Evolutionary conservation across 768 basidiomycete genomes (phyloP).

Genomic region (Chalciporus chontae): DNA sequence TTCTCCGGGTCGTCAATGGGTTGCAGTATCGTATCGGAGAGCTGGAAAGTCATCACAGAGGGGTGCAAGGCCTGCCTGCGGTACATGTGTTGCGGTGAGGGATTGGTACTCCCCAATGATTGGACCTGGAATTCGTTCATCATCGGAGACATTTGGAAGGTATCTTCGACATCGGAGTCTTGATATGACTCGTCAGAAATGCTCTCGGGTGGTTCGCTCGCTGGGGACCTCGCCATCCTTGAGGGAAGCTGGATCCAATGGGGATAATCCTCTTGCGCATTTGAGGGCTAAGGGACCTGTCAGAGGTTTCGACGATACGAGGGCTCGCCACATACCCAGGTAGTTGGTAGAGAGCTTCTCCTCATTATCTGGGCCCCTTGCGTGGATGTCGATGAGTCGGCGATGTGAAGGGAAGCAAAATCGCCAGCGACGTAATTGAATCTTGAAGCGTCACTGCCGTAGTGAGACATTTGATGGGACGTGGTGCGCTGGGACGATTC

Average conservation of each 20-base stretch:
- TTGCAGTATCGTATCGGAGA: conserved; percentile 21
- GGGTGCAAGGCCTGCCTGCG: conserved; percentile 19
- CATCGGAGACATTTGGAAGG: conserved; percentile 29
- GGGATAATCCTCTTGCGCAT: conserved; percentile 12
- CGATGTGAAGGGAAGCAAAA: conserved; percentile 9
- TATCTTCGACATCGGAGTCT: conserved; percentile 28
- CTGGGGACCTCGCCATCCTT: conserved; percentile 22
- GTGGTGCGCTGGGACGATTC: conserved; percentile 32
- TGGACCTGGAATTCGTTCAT: conserved; percentile 30
- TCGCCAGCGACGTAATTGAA: conserved; percentile 12
- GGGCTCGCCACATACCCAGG: conserved; percentile 21
- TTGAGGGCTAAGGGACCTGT: conserved; percentile 19
- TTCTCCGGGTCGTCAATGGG: conserved; percentile 29
- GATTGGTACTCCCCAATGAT: conserved; percentile 9
- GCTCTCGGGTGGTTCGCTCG: conserved; percentile 29
- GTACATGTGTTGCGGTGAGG: conserved; percentile 3
- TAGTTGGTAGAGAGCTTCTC: conserved; percentile 13
- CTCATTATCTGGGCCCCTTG: conserved; percentile 14
- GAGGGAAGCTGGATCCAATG: conserved; percentile 12
- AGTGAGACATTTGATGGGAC: conserved; percentile 16
- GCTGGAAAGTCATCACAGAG: conserved; percentile 30
- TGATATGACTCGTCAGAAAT: conserved; percentile 28
- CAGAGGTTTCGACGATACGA: conserved; percentile 9
- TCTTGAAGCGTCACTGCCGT: conserved; percentile 13
- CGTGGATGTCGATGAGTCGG: conserved; percentile 1